A percentile compares a stretch with the other conserved stretches of the same genome.
These are phyloP conservation scores for Mycena pura DNA, from an alignment of 768 basidiomycete species.

Conservation along the genomic window DNA sequence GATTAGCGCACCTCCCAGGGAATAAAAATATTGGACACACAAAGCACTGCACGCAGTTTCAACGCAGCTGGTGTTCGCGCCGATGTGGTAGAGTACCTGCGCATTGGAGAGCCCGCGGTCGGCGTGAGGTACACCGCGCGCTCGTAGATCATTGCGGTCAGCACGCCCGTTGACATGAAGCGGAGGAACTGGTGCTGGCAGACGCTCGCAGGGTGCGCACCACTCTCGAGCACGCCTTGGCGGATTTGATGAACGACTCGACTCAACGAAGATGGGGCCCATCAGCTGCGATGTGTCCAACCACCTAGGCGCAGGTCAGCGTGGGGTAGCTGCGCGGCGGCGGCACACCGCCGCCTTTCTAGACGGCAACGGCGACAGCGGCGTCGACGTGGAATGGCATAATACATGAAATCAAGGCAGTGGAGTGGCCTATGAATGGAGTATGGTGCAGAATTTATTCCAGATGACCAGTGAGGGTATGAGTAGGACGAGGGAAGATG, in stretches of 20 bases:
- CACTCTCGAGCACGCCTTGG: constrained; percentile 47
- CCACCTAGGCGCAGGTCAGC: constrained; percentile 45
- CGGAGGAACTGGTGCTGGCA: constrained; percentile 76
- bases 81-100: constrained; percentile 64
- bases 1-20: not conserved
- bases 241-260: constrained; percentile 68
- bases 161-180: constrained; percentile 71
- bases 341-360: too few species aligned
- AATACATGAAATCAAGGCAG: too few species aligned
- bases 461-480: too few species aligned
- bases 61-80: constrained; percentile 70
- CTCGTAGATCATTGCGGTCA: constrained; percentile 75
- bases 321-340: not conserved
- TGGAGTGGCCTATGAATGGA: too few species aligned
- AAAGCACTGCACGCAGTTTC: constrained; percentile 78
- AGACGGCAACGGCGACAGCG: too few species aligned
- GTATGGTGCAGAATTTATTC: too few species aligned
- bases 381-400: too few species aligned
- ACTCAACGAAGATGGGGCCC: constrained; percentile 67
- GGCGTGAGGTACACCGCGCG: constrained; percentile 70
- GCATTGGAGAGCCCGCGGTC: constrained; percentile 70
- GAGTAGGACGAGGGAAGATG: too few species aligned
- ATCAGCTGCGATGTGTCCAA: constrained; percentile 69
- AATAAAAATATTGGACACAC: constrained; percentile 56
- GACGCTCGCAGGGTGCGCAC: constrained; percentile 49